Percentiles rank a stretch among this genome's conserved stretches.
These are phyloP conservation scores for Vachellia collinsii DNA, from an alignment of 306 rosid genomes.

Conservation along the genomic window DNA sequence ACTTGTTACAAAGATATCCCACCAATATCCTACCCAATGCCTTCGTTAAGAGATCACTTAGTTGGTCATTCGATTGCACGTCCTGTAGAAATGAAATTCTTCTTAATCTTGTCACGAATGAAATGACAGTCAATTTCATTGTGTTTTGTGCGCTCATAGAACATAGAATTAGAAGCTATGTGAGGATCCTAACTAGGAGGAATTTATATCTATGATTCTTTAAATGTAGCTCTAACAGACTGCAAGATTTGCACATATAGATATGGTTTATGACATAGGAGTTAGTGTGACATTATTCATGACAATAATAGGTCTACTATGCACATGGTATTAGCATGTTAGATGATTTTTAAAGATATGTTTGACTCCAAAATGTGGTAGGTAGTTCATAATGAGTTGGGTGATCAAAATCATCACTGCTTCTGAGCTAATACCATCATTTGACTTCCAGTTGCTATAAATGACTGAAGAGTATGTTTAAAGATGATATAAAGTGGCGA, in stretches of 20 bases:
- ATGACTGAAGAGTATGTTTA: not conserved
- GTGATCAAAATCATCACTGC: not conserved
- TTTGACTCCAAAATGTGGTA: not conserved
- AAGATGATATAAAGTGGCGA: not conserved
- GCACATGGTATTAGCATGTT: not conserved
- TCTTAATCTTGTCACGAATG: too few relatives aligned
- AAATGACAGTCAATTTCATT: too few relatives aligned
- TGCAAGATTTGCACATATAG: conserved; percentile 5
- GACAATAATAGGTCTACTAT: not conserved
- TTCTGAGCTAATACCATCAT: not conserved
- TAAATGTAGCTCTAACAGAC: conserved; percentile 14
- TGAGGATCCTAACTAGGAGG: not conserved
- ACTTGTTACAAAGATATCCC: too few relatives aligned
- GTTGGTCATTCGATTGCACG: too few relatives aligned
- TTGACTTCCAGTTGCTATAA: not conserved
- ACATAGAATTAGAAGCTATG: too few relatives aligned
- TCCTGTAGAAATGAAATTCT: too few relatives aligned
- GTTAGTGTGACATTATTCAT: conserved; percentile 18
- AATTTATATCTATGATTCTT: not conserved
- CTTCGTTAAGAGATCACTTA: too few relatives aligned
- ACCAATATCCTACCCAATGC: too few relatives aligned
- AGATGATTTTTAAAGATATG: not conserved
- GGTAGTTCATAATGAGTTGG: conserved; percentile 3
- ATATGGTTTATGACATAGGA: conserved; percentile 9
- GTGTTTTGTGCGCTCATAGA: too few relatives aligned